Evolutionary conservation across 1,284 basidiomycete genomes (phyloP).

Genomic region (Ceratorhiza oryzae-sativae): DNA sequence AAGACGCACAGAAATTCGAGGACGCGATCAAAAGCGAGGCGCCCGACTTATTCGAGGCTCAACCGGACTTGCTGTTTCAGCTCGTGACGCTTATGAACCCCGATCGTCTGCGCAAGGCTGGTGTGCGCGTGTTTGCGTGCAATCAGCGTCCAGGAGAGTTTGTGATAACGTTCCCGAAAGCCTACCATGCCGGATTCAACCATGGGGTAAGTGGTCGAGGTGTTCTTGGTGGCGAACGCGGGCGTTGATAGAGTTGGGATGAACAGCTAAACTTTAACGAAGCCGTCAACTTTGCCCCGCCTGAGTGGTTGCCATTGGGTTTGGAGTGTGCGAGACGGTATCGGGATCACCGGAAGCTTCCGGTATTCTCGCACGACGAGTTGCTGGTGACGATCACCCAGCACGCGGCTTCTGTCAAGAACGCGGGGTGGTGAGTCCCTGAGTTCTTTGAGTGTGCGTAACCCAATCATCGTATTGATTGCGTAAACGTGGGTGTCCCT

Average conservation of each 20-base stretch:
- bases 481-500: conserved; percentile 40
- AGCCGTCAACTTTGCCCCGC: conserved; percentile 98
- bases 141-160: conserved; percentile 98
- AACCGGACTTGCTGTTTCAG: conserved; percentile 96
- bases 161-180: conserved; percentile 97
- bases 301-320: conserved; percentile 92
- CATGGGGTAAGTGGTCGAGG: conserved; percentile 75
- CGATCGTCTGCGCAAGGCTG: conserved; percentile 81
- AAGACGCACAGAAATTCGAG: conserved; percentile 95
- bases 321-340: conserved; percentile 89
- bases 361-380: conserved; percentile 99
- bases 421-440: conserved; percentile 82
- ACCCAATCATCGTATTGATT: conserved; percentile 37
- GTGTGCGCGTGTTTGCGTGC: conserved; percentile 92
- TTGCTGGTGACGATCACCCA: conserved; percentile 94
- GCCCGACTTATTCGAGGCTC: conserved; percentile 98
- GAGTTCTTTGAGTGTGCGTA: background rate
- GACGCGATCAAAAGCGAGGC: conserved; percentile 94
- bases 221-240: conserved; percentile 44
- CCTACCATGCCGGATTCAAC: conserved; percentile 98
- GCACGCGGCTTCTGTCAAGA: conserved; percentile 91
- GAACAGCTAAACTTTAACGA: conserved; percentile 95
- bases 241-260: too few species aligned
- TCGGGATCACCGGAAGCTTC: conserved; percentile 86
- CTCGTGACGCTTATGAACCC: conserved; percentile 99